Evolutionary conservation across 2,329 filamentous ascomycete species (phyloP).

Genomic region (Trichoderma endophyticum): DNA sequence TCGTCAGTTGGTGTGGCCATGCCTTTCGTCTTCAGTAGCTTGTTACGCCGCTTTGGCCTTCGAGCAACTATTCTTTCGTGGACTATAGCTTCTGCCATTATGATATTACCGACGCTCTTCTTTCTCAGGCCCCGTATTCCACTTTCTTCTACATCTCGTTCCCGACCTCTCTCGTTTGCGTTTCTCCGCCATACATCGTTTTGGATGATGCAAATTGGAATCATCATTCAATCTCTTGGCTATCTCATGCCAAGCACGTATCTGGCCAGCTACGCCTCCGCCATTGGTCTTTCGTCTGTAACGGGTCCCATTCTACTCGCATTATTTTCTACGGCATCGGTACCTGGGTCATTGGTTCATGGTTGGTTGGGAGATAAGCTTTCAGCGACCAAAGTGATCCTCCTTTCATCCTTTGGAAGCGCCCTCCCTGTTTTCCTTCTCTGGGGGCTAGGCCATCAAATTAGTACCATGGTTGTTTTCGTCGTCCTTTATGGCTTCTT

Average conservation of each 20-base stretch:
- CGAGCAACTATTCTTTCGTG: constrained; percentile 53
- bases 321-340: constrained; percentile 59
- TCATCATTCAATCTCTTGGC: constrained; percentile 57
- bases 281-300: constrained; percentile 50
- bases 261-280: constrained; percentile 54
- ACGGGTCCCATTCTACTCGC: constrained; percentile 56
- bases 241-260: constrained; percentile 64
- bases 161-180: constrained; percentile 40
- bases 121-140: constrained; percentile 56
- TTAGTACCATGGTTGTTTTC: constrained; percentile 56
- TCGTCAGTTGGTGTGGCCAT: constrained; percentile 49
- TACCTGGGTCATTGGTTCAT: constrained; percentile 57
- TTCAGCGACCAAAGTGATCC: constrained; percentile 51
- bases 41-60: constrained; percentile 51
- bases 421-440: constrained; percentile 55
- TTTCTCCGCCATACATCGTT: constrained; percentile 56
- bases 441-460: constrained; percentile 56
- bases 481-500: constrained; percentile 63
- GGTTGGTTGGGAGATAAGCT: constrained; percentile 56
- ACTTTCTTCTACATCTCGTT: constrained; percentile 31
- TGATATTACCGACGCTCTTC: constrained; percentile 54
- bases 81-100: constrained; percentile 46
- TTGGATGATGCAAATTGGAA: constrained; percentile 55
- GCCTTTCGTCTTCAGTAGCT: constrained; percentile 47
- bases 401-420: constrained; percentile 56